These are phyloP conservation scores for Ophioceras dolichostomum DNA, from an alignment of 2,329 filamentous ascomycete genomes.

Conservation along the genomic window DNA sequence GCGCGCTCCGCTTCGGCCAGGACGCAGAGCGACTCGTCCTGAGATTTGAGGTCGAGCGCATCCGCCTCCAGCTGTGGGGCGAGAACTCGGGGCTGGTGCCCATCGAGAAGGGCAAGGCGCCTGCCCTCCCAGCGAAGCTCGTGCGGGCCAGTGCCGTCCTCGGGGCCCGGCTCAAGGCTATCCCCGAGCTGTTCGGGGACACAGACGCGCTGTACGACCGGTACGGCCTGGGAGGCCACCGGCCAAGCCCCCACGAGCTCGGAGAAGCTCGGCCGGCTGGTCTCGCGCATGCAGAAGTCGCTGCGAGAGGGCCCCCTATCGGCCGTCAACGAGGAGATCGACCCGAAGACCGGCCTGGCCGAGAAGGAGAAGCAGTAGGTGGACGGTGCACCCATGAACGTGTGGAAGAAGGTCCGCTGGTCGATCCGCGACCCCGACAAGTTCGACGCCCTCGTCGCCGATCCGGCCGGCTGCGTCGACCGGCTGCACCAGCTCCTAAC, in stretches of 20 bases:
- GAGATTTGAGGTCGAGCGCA: constrained; percentile 6
- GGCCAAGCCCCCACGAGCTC: background rate
- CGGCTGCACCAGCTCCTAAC: constrained; percentile 7
- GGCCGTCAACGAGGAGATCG: background rate
- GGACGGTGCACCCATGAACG: background rate
- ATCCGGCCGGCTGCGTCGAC: constrained; percentile 5
- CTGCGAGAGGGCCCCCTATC: too few relatives aligned
- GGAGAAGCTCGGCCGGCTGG: background rate
- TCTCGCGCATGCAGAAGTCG: too few relatives aligned
- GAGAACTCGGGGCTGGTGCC: constrained; percentile 6
- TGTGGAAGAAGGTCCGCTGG: constrained; percentile 7
- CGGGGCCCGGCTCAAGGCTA: constrained; percentile 5
- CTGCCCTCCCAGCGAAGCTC: constrained; percentile 1
- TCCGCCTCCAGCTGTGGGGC: constrained; percentile 7
- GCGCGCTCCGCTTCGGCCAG: constrained; percentile 4
- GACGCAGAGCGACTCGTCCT: constrained; percentile 7
- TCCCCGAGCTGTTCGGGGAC: constrained; percentile 4
- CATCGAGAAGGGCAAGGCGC: background rate
- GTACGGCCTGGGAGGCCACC: constrained; percentile 5
- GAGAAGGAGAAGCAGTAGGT: background rate
- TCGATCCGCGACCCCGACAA: constrained; percentile 5
- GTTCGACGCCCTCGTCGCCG: constrained; percentile 6
- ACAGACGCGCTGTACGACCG: constrained; percentile 3
- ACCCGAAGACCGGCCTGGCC: background rate
- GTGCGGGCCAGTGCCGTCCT: constrained; percentile 4